Evolutionary conservation across 2,329 filamentous ascomycete species (phyloP).

Genomic region (Metarhizium humberi): DNA sequence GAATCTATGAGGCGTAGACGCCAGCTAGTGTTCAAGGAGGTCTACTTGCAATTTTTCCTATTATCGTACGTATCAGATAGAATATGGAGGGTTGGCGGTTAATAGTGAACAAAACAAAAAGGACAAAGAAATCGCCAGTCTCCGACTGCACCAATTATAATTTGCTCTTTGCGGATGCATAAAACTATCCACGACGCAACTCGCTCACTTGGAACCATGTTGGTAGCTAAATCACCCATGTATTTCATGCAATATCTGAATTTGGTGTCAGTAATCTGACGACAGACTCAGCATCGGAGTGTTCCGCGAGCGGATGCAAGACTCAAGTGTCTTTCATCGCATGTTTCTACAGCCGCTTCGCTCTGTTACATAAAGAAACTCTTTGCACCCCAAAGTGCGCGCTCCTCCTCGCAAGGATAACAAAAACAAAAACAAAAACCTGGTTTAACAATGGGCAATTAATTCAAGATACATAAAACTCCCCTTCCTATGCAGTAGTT

Average conservation of each 20-base stretch:
- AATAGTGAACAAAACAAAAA: neutral
- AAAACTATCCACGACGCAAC: neutral
- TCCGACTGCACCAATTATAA: neutral
- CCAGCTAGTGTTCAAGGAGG: slow-evolving; percentile 11
- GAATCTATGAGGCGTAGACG: slow-evolving; percentile 12
- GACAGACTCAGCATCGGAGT: neutral
- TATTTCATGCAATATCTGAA: neutral
- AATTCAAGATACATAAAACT: slow-evolving; percentile 9
- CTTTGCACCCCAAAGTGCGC: neutral
- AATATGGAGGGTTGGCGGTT: slow-evolving; percentile 10
- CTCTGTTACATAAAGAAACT: neutral
- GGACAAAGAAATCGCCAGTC: neutral
- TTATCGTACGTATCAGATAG: slow-evolving; percentile 25
- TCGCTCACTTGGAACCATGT: neutral
- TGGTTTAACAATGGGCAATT: neutral
- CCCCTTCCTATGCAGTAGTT: slow-evolving; percentile 10
- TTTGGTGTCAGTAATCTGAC: neutral
- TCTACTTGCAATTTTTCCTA: slow-evolving; percentile 17
- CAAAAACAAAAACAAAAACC: neutral
- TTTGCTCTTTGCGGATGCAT: neutral
- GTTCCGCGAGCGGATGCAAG: neutral
- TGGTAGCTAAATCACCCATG: neutral
- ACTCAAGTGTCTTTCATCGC: neutral
- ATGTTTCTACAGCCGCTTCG: neutral
- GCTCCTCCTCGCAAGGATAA: neutral